Conservation (phyloP, 768 basidiomycete genomes). For the Filobasidium floriforme region DNA sequence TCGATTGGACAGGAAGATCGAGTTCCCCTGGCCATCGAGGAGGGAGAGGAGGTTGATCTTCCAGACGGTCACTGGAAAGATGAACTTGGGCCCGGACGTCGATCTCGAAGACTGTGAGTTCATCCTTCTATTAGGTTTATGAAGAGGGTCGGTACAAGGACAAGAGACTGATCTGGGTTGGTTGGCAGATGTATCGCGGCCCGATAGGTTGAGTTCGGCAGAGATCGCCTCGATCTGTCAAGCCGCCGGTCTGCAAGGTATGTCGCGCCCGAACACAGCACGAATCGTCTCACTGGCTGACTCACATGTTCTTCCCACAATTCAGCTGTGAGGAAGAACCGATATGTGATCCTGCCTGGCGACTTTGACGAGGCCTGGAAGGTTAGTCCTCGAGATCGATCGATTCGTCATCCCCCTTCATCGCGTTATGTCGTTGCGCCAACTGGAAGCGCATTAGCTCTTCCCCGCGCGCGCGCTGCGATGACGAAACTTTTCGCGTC, state of each 20-base stretch:
- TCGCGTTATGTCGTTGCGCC: neutral
- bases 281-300: no score
- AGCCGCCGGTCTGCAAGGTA: conserved; percentile 92
- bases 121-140: neutral
- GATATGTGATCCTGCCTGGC: conserved; percentile 89
- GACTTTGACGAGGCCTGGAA: conserved; percentile 99
- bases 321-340: conserved; percentile 90
- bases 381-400: conserved; percentile 59
- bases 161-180: neutral
- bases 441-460: conserved; percentile 6
- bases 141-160: neutral
- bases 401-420: conserved; percentile 29
- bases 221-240: conserved; percentile 94
- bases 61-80: conserved; percentile 93
- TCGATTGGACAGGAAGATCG: conserved; percentile 95
- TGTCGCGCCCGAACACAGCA: no score
- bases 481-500: conserved; percentile 30
- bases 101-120: conserved; percentile 92
- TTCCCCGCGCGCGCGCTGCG: neutral
- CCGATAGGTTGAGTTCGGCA: conserved; percentile 89
- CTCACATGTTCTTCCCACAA: neutral
- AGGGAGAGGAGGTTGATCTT: conserved; percentile 94
- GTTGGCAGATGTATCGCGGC: conserved; percentile 78
- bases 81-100: conserved; percentile 96
- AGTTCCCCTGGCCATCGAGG: conserved; percentile 89